Percentiles rank a stretch among this genome's conserved stretches.
phyloP scores from a whole-genome alignment of 2,329 filamentous ascomycete genomes.

The Phyllosticta paracitricarpa region DNA sequence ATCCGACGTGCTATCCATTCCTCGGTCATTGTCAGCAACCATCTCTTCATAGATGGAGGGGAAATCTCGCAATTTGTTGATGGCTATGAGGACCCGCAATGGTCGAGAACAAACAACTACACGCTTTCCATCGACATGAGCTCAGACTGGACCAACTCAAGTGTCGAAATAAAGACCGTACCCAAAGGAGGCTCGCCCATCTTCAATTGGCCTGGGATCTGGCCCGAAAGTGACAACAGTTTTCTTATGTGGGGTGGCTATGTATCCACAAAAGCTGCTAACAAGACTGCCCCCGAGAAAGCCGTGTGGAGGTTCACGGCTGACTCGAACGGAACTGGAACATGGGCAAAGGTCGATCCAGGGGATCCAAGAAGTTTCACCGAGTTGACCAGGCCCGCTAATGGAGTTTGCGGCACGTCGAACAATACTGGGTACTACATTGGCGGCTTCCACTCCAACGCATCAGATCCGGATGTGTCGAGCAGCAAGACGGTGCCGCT shows the following conservation, averaged over 20 bases:
- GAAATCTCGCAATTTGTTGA: not conserved
- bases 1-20: not conserved
- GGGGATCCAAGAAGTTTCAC: not conserved
- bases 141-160: conserved; percentile 2
- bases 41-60: conserved; percentile 3
- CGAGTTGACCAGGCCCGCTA: not conserved
- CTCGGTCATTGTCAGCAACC: not conserved
- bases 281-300: not conserved
- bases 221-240: not conserved
- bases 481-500: not conserved
- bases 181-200: not conserved
- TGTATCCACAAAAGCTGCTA: not conserved
- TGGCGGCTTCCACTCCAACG: not conserved
- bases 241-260: conserved; percentile 4
- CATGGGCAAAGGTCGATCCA: not conserved
- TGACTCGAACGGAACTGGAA: not conserved
- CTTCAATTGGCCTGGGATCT: not conserved
- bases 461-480: not conserved
- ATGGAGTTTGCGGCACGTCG: not conserved
- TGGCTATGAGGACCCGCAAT: not conserved
- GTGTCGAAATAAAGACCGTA: not conserved
- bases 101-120: not conserved
- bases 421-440: not conserved
- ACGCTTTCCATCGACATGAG: conserved; percentile 3
- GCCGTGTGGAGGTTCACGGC: not conserved